phyloP scores from a whole-genome alignment of 345 rosid species.

The thale cress (Arabidopsis thaliana) region TAIR10.1 NC_003074.8:19848501-19849000 shows the following conservation, averaged over 20 bases:
- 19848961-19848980: constrained; percentile 41
- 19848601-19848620: constrained; percentile 55
- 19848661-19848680: constrained; percentile 71
- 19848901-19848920: constrained; percentile 46
- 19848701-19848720: constrained; percentile 56
- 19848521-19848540: constrained; percentile 51
- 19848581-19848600: constrained; percentile 79
- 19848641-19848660: constrained; percentile 62
- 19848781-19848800: constrained; percentile 58
- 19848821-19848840: constrained; percentile 59
- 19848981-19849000: constrained; percentile 44
- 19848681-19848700: constrained; percentile 68
- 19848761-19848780: constrained; percentile 53
- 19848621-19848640: constrained; percentile 47
- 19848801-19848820: constrained; percentile 54
- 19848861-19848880: constrained; percentile 60
- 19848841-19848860: constrained; percentile 95
- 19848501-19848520: constrained; percentile 53
- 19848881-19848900: constrained; percentile 52
- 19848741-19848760: constrained; percentile 50
- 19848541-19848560: constrained; percentile 72
- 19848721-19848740: constrained; percentile 54
- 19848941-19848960: constrained; percentile 48
- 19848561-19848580: constrained; percentile 82
- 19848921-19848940: constrained; percentile 45